Evolutionary conservation across 176 grass and related monocot species (phyloP).

Genomic region (Carex parvula): DNA sequence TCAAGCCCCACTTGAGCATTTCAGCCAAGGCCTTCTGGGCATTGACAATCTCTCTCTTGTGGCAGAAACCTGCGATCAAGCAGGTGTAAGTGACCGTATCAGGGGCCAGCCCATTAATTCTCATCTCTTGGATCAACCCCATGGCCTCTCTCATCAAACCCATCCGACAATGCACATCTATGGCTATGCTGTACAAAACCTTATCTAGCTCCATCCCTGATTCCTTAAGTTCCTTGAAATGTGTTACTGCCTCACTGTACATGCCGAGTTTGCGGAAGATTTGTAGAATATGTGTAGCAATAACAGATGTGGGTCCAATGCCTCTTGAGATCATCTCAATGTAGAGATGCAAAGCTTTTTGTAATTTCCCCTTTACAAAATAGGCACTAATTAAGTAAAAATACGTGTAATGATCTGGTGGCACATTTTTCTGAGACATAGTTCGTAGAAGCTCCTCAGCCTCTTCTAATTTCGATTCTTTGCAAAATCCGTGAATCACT

Average conservation of each 20-base stretch:
- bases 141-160: constrained; percentile 54
- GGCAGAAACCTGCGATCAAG: constrained; percentile 72
- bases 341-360: constrained; percentile 48
- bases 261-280: constrained; percentile 45
- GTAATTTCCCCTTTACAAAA: constrained; percentile 41
- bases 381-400: constrained; percentile 56
- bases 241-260: constrained; percentile 31
- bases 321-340: constrained; percentile 59
- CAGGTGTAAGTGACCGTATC: constrained; percentile 77
- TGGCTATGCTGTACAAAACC: constrained; percentile 59
- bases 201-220: constrained; percentile 51
- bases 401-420: constrained; percentile 47
- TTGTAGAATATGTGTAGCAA: constrained; percentile 47
- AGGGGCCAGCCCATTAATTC: constrained; percentile 37
- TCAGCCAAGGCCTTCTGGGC: constrained; percentile 44
- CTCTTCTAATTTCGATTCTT: constrained; percentile 53
- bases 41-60: constrained; percentile 60
- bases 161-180: constrained; percentile 54
- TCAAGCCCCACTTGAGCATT: constrained; percentile 58
- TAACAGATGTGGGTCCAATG: constrained; percentile 40
- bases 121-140: constrained; percentile 67
- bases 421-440: constrained; percentile 33
- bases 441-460: constrained; percentile 70
- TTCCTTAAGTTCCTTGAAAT: constrained; percentile 55
- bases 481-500: constrained; percentile 63